Evolutionary conservation across 2,329 filamentous ascomycete genomes (phyloP).

Genomic region (Stagonosporopsis tanaceti): DNA sequence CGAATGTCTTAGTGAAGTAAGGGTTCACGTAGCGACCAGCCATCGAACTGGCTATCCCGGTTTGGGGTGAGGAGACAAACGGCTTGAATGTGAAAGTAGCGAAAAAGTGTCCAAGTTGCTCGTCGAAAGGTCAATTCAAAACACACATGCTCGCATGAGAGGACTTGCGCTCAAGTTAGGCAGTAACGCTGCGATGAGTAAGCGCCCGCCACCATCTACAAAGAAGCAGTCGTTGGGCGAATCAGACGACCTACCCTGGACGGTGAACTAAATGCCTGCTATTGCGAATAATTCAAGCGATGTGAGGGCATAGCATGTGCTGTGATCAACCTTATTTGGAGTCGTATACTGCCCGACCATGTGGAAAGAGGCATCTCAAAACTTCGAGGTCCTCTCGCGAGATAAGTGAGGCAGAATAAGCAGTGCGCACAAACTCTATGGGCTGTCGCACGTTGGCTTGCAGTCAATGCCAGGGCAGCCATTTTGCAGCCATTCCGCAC

Average conservation of each 20-base stretch:
- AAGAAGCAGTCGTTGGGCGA: background rate
- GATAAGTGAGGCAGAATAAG: background rate
- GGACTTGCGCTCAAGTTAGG: background rate
- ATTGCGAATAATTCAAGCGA: background rate
- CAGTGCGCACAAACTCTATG: background rate
- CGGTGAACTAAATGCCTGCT: background rate
- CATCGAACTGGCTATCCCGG: too few species aligned
- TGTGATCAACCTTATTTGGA: background rate
- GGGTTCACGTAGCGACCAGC: too few species aligned
- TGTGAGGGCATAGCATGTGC: background rate
- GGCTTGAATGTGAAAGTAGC: too few species aligned
- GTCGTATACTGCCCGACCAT: background rate
- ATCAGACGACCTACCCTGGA: too few species aligned
- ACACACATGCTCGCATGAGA: background rate
- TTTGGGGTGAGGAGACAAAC: too few species aligned
- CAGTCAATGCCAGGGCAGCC: background rate
- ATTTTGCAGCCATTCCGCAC: background rate
- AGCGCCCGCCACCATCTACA: background rate
- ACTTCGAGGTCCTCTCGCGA: background rate
- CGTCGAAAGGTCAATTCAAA: background rate
- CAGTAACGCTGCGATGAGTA: background rate
- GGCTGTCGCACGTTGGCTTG: conserved; percentile 8
- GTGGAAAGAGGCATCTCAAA: background rate
- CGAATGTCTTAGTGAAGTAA: too few species aligned
- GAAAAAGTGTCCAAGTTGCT: too few species aligned